Evolutionary conservation across 495 filamentous ascomycete species (phyloP), one percentile per base, ranked within the genome.

Genomic region (Tuber magnatum): DNA sequence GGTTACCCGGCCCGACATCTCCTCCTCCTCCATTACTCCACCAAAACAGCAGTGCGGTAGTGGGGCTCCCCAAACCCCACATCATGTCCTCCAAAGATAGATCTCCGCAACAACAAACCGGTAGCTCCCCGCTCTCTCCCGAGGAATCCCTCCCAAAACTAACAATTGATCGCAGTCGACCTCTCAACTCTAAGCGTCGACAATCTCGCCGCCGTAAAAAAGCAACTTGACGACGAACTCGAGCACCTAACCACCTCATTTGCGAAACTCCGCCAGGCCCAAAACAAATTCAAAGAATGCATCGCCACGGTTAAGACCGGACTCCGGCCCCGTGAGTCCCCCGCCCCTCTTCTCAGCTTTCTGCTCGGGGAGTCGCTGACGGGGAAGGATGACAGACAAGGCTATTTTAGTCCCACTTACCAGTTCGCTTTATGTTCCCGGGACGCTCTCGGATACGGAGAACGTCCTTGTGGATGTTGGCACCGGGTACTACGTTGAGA

Each of bases 401-500:
- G 86, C 90, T 18, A 91, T 99, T 72, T 88, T 99, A 8, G 92
- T 99, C 32, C 95, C 95, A 0, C 84, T 99, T 71, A 99, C 95
- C 3, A 92, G 91, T 77, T 97, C 93, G 35, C 89, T 99, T 70
- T 99, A 98, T 84, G 94, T 98, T 22, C 92, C 92, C 69, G 96
- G 94, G 9, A 89, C 86, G 32, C 86, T 98, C 35, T 87, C 93
- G 44, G 88, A 91, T 83, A 88, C 91, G 16, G 88, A 92, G 75
- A 91, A 90, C 75, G 94, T 98, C 18, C 87, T 99, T 68, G 93
- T 99, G 38, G 95, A 99, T 86, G 91, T 99, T 28, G 95, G 95
- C 24, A 99, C 95, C 1, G 95, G 95, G 4, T 99, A 95, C 83
- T 97, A 93, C 83, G 92, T 98, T 74, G 95, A 98, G 85, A 99